Percentiles rank a stretch among this genome's conserved stretches.
phyloP scores from a whole-genome alignment of 345 rosid species.

The Erodium maritimum region DNA sequence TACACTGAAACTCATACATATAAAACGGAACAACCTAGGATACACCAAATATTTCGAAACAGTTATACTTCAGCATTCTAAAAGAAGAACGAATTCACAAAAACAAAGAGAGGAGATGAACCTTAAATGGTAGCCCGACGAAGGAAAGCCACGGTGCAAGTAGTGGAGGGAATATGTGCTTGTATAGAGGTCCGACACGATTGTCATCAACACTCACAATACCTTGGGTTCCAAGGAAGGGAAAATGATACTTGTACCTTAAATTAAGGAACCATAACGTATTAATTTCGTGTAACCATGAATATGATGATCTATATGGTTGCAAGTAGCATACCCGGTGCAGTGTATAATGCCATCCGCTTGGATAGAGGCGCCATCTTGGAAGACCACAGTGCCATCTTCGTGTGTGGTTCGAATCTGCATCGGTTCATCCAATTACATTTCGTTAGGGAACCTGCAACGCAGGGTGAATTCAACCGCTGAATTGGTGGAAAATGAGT shows the following conservation, averaged over 20 bases:
- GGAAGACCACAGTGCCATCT: constrained; percentile 60
- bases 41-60: no score
- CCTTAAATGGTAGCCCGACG: constrained; percentile 67
- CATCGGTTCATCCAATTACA: constrained; percentile 8
- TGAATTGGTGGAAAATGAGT: no score
- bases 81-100: no score
- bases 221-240: constrained; percentile 75
- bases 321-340: constrained; percentile 57
- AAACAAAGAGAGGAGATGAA: no score
- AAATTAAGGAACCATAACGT: background rate
- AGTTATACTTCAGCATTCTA: no score
- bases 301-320: no score
- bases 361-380: constrained; percentile 28
- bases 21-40: no score
- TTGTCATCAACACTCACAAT: constrained; percentile 60
- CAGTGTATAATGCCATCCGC: constrained; percentile 71
- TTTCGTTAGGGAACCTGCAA: no score
- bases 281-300: no score
- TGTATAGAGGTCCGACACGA: constrained; percentile 66
- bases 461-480: no score
- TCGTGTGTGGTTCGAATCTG: constrained; percentile 47
- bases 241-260: constrained; percentile 84
- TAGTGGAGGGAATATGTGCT: constrained; percentile 62
- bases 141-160: constrained; percentile 83
- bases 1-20: no score